Conservation (phyloP, 2,329 filamentous ascomycete genomes). For the Ophiostoma australiae region DNA sequence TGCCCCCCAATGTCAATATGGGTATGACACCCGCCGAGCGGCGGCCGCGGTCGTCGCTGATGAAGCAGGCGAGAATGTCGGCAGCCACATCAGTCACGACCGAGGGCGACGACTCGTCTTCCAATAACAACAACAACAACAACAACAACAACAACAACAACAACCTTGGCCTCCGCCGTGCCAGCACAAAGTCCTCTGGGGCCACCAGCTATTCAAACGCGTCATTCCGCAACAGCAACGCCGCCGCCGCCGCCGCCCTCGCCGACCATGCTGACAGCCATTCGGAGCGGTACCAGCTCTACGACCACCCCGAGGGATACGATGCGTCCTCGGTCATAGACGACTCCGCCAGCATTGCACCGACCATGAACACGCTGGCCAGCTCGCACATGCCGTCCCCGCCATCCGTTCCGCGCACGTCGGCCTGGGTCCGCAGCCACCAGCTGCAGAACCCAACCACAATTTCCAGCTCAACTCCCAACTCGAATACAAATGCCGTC, state of each 20-base stretch:
- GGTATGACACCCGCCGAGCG: slow-evolving; percentile 9
- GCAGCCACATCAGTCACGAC: not conserved
- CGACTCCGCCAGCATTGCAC: not conserved
- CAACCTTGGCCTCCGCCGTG: slow-evolving; percentile 17
- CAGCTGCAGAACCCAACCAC: slow-evolving; percentile 15
- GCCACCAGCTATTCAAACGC: slow-evolving; percentile 18
- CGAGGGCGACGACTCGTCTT: slow-evolving; percentile 18
- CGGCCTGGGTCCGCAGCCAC: slow-evolving; percentile 27
- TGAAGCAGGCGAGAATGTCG: slow-evolving; percentile 19
- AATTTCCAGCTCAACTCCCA: slow-evolving; percentile 3
- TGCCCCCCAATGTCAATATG: not conserved
- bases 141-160: too few species aligned
- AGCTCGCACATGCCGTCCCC: not conserved
- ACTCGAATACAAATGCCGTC: not conserved
- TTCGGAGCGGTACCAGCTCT: slow-evolving; percentile 21
- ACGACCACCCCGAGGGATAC: slow-evolving; percentile 19
- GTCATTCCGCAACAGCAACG: slow-evolving; percentile 1
- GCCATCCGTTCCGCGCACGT: slow-evolving; percentile 25
- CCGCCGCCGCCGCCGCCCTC: slow-evolving; percentile 2
- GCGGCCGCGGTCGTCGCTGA: slow-evolving; percentile 16
- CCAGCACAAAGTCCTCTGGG: slow-evolving; percentile 24
- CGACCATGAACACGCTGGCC: not conserved
- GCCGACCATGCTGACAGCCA: slow-evolving; percentile 1
- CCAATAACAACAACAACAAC: not conserved
- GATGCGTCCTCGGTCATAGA: not conserved